Base-by-base conservation (phyloP, 2,329 filamentous ascomycete species). In the Aspergillus neoniger region DNA sequence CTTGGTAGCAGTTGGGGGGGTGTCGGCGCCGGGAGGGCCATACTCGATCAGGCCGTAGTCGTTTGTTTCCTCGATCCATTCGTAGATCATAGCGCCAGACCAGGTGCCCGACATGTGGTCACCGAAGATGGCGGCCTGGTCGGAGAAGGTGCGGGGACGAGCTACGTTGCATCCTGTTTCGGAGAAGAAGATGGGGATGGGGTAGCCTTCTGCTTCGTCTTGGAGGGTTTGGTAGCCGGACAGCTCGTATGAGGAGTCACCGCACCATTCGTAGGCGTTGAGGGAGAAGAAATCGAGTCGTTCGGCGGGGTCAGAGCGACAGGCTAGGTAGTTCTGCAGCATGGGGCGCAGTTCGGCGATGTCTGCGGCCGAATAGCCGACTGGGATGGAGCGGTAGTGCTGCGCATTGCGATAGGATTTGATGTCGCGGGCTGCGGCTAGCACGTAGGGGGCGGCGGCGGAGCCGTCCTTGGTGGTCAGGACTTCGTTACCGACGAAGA, bases 401-500 rank as follows among this genome's bases (percentile, higher is more conserved):
- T 92, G 90, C 56, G 81, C 79, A 69, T 91, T 84, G 60, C 91
- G 85, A 78, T 96, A 92, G 6, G 87, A 86, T 80, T 96, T 96
- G 80, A 96, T 82, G 74, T 96, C 92, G 63, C 89, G 86, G 49
- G 87, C 85, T 28, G 91, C 90, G 53, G 91, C 89, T 76, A 96
- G 92, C 78, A 96, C 87, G 73, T 88, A 96, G 2, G 92, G 91
- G 8, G 91, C 91, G 32, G 89, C 89, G 25, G 77, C 72, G n/a
- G 83, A 84, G 61, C 83, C 81, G 54, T 82, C 78, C 15, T 74
- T 74, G 70, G 66, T 70, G 52, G 68, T 73, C 56, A 96, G 73
- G 47, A 95, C 89, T 75, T 96, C 92, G 72, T 96, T 96, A 65
- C 92, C 93, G 61, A 96, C 84, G 69, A 96, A 94, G 75, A 95